Percentiles rank a stretch among this genome's conserved stretches.
These are phyloP conservation scores for Cucumis hystrix DNA, from an alignment of 306 rosid species.

Conservation along the genomic window DNA sequence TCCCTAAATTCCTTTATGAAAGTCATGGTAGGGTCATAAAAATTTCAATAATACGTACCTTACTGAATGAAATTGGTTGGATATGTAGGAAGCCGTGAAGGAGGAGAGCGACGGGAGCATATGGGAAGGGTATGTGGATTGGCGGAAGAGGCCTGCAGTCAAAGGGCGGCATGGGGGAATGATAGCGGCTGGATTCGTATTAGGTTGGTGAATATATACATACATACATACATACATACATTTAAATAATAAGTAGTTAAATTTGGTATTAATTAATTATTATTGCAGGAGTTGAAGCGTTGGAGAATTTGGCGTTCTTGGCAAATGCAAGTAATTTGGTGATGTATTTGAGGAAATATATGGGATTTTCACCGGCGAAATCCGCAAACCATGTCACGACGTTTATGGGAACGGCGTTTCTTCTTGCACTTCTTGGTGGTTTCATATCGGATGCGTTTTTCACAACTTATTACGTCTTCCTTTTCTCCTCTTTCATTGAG, in stretches of 20 bases:
- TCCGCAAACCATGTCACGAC: slow-evolving; percentile 61
- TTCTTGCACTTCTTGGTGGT: slow-evolving; percentile 84
- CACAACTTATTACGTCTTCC: slow-evolving; percentile 47
- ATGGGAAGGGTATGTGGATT: slow-evolving; percentile 85
- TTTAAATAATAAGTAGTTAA: too few relatives aligned
- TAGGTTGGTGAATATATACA: slow-evolving; percentile 27
- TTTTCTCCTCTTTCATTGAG: slow-evolving; percentile 51
- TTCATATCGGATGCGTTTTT: slow-evolving; percentile 58
- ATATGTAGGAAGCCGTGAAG: slow-evolving; percentile 19
- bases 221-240: too few relatives aligned
- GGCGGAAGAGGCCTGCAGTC: slow-evolving; percentile 64
- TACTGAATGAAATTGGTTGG: too few relatives aligned
- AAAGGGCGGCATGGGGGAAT: slow-evolving; percentile 81
- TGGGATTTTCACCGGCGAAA: slow-evolving; percentile 52
- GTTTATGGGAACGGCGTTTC: slow-evolving; percentile 85
- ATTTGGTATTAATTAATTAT: too few relatives aligned
- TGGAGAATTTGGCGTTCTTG: slow-evolving; percentile 72
- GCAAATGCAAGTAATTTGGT: slow-evolving; percentile 86
- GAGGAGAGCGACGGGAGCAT: slow-evolving; percentile 19
- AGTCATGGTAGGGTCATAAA: background rate
- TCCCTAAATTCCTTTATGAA: background rate
- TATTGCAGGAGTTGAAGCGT: slow-evolving; percentile 44
- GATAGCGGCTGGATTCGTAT: slow-evolving; percentile 60
- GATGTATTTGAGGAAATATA: slow-evolving; percentile 43
- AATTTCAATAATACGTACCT: too few relatives aligned